A percentile compares a stretch with the other conserved stretches of the same genome.
Evolutionary conservation across 441 rosid species (phyloP).

Genomic region (Populus hybrid): DNA sequence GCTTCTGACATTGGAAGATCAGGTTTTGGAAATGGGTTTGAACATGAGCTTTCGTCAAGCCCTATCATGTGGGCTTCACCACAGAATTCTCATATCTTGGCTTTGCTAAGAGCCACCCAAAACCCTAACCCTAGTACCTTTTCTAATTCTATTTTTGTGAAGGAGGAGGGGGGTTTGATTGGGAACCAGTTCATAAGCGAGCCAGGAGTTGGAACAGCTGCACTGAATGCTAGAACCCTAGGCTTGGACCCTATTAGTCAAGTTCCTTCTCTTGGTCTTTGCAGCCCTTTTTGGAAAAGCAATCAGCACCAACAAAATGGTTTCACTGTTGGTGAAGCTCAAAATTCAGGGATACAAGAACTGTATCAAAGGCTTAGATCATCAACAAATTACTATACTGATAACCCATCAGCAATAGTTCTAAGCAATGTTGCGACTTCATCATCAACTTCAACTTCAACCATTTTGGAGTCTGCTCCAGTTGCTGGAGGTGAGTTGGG

Average conservation of each 20-base stretch:
- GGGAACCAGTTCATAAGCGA: slow-evolving; percentile 38
- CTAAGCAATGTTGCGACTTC: slow-evolving; percentile 35
- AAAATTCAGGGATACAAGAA: slow-evolving; percentile 57
- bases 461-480: slow-evolving; percentile 50
- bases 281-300: slow-evolving; percentile 48
- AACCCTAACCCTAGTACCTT: slow-evolving; percentile 40
- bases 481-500: slow-evolving; percentile 46
- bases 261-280: slow-evolving; percentile 40
- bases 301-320: slow-evolving; percentile 41
- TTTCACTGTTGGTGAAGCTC: slow-evolving; percentile 31
- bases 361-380: slow-evolving; percentile 57
- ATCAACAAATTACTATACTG: slow-evolving; percentile 32
- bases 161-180: slow-evolving; percentile 42
- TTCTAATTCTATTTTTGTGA: slow-evolving; percentile 24
- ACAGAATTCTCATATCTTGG: slow-evolving; percentile 47
- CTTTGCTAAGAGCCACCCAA: slow-evolving; percentile 42
- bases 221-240: slow-evolving; percentile 29
- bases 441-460: slow-evolving; percentile 31
- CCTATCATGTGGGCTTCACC: slow-evolving; percentile 55
- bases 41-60: slow-evolving; percentile 39
- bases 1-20: slow-evolving; percentile 48
- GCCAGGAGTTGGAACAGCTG: slow-evolving; percentile 22
- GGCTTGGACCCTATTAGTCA: slow-evolving; percentile 38
- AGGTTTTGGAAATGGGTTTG: slow-evolving; percentile 35
- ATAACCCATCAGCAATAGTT: slow-evolving; percentile 33